Evolutionary conservation across 1,284 basidiomycete species (phyloP), one percentile per base, ranked within the genome.

Genomic region (Binderoboletus segoi): DNA sequence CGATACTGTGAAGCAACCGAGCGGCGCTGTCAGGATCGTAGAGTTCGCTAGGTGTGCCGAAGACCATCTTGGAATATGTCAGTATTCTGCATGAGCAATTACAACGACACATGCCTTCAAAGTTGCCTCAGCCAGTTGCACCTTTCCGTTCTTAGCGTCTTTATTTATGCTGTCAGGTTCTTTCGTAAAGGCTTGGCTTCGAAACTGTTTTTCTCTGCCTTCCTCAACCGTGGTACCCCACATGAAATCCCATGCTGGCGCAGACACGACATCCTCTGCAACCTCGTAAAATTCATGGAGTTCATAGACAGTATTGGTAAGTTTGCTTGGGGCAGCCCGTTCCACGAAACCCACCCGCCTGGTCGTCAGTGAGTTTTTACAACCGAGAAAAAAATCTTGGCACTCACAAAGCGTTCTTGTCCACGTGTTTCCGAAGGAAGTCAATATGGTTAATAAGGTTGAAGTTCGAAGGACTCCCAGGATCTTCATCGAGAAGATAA

Each of bases 401-500:
- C 4, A 82, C 92, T 73, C 67, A 94, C 92, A 95, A 67, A 2
- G 88, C 84, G 67, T 85, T 86, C 75, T 96, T 96, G 72, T 96
- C 91, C 44, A 97, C 79, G 63, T 90, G 80, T 15, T 80, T 79
- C 38, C 95, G 82, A 51, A 97, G 78, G 67, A 93, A 94, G 59
- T 88, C 83, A 37, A 96, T 70, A 63, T 96, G 94, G 18, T 79
- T 79, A 24, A 83, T 75, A 13, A 96, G 73, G 69, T 93, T 84
- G 66, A 97, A 95, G 42, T 92, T 83, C 8, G 79, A 83, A 18
- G 85, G 73, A 67, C 86, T 89, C 23, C 76, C 73, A 7, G 83
- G 85, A 64, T 93, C 80, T 8, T 83, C 79, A 64, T 97, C 95
- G 0, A 84, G 85, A 33, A 97, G 78, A 37, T 78, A 75, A 15